Evolutionary conservation across 768 basidiomycete species (phyloP).

Genomic region (Mycena sanguinolenta): DNA sequence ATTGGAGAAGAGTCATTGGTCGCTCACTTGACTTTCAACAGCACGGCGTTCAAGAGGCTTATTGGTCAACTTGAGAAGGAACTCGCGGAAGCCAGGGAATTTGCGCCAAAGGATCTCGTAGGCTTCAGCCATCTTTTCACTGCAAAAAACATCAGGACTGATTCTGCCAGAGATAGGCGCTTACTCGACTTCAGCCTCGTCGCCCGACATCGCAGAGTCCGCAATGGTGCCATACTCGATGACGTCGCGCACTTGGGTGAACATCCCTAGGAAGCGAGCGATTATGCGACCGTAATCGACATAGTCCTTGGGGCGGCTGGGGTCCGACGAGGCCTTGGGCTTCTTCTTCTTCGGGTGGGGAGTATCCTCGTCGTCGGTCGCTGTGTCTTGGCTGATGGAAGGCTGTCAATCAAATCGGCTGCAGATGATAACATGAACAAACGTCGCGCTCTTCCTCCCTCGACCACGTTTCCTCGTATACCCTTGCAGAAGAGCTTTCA

Average conservation of each 20-base stretch:
- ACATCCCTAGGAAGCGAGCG: slow-evolving; percentile 4
- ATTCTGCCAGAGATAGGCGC: not conserved
- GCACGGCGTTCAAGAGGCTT: not conserved
- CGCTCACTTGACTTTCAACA: not conserved
- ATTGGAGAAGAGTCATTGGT: not conserved
- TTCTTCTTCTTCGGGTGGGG: not conserved
- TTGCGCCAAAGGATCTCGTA: slow-evolving; percentile 1
- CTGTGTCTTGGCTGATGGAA: not conserved
- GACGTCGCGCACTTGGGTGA: not conserved
- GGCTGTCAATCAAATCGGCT: not conserved
- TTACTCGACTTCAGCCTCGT: slow-evolving; percentile 1
- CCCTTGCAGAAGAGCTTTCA: not conserved
- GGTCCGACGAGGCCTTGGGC: no score
- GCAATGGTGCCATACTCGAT: slow-evolving; percentile 5
- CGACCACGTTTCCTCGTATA: not conserved
- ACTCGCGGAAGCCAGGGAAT: slow-evolving; percentile 8
- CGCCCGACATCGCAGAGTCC: not conserved
- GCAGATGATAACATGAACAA: not conserved
- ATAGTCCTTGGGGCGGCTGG: not conserved
- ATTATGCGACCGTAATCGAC: not conserved
- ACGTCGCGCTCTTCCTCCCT: not conserved
- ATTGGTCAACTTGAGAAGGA: not conserved
- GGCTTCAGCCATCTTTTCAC: not conserved
- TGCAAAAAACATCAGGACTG: not conserved
- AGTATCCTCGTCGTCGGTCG: not conserved